Evolutionary conservation across 495 filamentous ascomycete species (phyloP), one percentile per base, ranked within the genome.

Genomic region (Talaromyces trachyspermus): DNA sequence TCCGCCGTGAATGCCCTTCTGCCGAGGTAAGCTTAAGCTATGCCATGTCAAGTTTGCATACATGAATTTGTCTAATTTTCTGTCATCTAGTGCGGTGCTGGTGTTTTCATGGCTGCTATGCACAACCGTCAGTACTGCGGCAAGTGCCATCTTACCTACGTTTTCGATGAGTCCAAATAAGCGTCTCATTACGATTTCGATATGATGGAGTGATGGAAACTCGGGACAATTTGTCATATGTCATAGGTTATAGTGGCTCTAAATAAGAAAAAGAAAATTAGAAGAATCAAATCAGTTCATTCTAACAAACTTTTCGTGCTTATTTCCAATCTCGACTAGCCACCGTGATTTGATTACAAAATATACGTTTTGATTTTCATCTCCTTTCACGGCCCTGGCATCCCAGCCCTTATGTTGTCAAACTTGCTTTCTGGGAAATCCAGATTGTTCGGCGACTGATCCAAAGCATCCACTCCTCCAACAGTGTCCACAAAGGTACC

Each of bases 101-200:
- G 92, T 86, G 80, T 96, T 78, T 99, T 99, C 87, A 99, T 99
- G 92, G 92, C 92, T 69, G 89, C 91, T 60, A 95, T 95, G 88
- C 87, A 94, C 77, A 95, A 99, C 77, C 88, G 92, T 62, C 94
- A 99, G 70, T 99, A 99, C 83, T 99, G 92, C 69, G 92, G 92
- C 54, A 86, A 85, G 65, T 99, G 92, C 84, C 92, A 99, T 79
- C 82, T 97, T 51, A 99, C 92, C 76, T 99, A 99, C 77, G 89
- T 97, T 75, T 97, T 99, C 75, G 94, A 97, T 71, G 85, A 89
- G 77, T 75, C 74, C 60, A 78, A 78, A 58, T 79, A 79, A 61
- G 63, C 14, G 36, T 51, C 36, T 51, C 53, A 49, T 57, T 59
- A 35, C 18, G 49, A 61, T 51, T 37, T 57, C 48, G 54, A 38